Base-by-base conservation (phyloP, 495 filamentous ascomycete genomes). In the Patellaria atrata region DNA sequence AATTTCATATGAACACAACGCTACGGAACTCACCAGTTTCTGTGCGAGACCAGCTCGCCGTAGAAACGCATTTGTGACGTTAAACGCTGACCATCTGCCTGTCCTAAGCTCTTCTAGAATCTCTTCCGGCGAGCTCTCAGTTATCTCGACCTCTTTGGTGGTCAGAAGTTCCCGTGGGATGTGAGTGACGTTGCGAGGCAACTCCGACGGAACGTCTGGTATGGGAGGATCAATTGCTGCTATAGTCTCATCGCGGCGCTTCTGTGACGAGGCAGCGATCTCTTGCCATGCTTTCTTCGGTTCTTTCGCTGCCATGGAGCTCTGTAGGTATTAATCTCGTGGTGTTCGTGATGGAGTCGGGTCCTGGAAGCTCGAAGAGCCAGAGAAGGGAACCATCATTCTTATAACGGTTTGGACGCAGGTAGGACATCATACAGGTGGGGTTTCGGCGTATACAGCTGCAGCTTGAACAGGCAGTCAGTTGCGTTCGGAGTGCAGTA, bases 31-130 rank as follows among this genome's bases (percentile, higher is more conserved):
- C 55, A 59, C 65, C 41, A 71, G 54, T 51, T 66, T 65, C 41
- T 75, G 71, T 1, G 72, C 71, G 11, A 77, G 44, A 6, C 58
- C 67, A 2, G 74, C 71, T 18, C 74, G 62, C 26, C 73, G 64
- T 2, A 68, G 56, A 44, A 77, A 79, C 3, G 71, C 73, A 4
- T 53, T 65, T 0, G 63, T 70, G 5, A 77, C 60, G 15, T 60
- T 51, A 0, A 57, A 46, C 3, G 59, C 56, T 3, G 56, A 60
- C 2, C 73, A 40, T 12, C 61, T 41, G 3, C 64, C 58, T 5
- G 45, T 58, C 3, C 63, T 57, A 1, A 76, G 53, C 28, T 59
- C 50, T 3, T 41, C 36, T 2, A 68, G 41, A 0, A 75, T 59
- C 2, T 53, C 42, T 14, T 59, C 54, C 10, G 64, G 54, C 0